Conservation (phyloP, 2,329 filamentous ascomycete genomes). For the Phialocephala sp. region DNA sequence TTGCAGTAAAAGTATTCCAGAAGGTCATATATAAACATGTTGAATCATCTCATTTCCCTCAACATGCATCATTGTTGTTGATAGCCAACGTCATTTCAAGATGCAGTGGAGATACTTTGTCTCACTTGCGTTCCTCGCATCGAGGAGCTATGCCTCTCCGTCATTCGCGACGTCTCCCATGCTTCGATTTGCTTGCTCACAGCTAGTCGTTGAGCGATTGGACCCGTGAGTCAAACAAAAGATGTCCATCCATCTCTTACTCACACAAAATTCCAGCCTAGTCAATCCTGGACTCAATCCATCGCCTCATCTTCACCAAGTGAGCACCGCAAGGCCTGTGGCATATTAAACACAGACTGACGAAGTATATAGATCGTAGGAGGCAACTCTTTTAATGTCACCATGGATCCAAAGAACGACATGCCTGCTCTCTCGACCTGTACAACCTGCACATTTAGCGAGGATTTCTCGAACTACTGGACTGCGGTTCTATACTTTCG, state of each 20-base stretch:
- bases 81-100: neutral
- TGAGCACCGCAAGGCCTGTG: conserved; percentile 21
- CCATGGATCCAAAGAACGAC: conserved; percentile 43
- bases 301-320: conserved; percentile 32
- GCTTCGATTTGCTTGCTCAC: conserved; percentile 30
- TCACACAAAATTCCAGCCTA: conserved; percentile 5
- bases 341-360: neutral
- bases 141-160: neutral
- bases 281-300: conserved; percentile 28
- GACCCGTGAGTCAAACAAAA: conserved; percentile 25
- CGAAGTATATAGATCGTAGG: conserved; percentile 14
- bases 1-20: neutral
- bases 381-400: conserved; percentile 48
- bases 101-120: neutral
- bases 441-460: conserved; percentile 44
- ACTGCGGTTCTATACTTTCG: conserved; percentile 43
- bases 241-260: neutral
- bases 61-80: neutral
- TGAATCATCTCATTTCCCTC: neutral
- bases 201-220: conserved; percentile 33
- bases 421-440: conserved; percentile 40
- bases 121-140: neutral
- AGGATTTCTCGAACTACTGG: conserved; percentile 47
- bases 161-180: conserved; percentile 11
- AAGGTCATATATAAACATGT: conserved; percentile 3